Percentiles rank a stretch among this genome's conserved stretches.
Evolutionary conservation across 805 yeast species (phyloP).

Genomic region (Kodamaea laetipori): DNA sequence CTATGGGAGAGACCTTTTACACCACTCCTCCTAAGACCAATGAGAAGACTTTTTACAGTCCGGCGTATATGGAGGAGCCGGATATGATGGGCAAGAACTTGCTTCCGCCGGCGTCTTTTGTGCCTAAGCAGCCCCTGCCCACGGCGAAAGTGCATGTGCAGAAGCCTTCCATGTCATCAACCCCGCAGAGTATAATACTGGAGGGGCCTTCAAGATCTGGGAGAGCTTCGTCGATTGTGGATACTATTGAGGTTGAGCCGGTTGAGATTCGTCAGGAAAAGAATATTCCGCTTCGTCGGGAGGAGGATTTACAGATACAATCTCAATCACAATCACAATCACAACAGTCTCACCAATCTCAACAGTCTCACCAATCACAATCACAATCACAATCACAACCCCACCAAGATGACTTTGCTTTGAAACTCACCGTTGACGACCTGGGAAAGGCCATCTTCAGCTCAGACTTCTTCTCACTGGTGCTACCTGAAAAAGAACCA

Average conservation of each 20-base stretch:
- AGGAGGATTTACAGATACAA: no score
- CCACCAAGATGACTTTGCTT: constrained; percentile 27
- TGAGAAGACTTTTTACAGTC: constrained; percentile 1
- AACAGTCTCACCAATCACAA: background rate
- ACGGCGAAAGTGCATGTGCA: constrained; percentile 3
- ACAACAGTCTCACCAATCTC: background rate
- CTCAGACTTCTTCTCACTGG: constrained; percentile 18
- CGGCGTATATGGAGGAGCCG: background rate
- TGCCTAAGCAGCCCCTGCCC: constrained; percentile 2
- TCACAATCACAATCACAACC: background rate
- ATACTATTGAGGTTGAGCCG: background rate
- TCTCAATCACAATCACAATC: no score
- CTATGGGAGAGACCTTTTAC: no score
- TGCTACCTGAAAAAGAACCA: background rate
- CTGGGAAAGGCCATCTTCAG: constrained; percentile 44
- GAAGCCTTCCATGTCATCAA: constrained; percentile 7
- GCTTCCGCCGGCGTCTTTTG: constrained; percentile 16
- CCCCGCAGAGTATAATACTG: constrained; percentile 8
- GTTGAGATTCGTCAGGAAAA: background rate
- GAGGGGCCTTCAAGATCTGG: background rate
- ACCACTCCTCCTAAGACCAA: constrained; percentile 6
- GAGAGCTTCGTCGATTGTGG: constrained; percentile 4
- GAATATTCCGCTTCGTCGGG: no score
- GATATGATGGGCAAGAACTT: constrained; percentile 6
- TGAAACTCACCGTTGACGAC: constrained; percentile 42